These are phyloP conservation scores for Meyerozyma carpophila DNA, from an alignment of 1,139 yeast genomes.

Conservation along the genomic window DNA sequence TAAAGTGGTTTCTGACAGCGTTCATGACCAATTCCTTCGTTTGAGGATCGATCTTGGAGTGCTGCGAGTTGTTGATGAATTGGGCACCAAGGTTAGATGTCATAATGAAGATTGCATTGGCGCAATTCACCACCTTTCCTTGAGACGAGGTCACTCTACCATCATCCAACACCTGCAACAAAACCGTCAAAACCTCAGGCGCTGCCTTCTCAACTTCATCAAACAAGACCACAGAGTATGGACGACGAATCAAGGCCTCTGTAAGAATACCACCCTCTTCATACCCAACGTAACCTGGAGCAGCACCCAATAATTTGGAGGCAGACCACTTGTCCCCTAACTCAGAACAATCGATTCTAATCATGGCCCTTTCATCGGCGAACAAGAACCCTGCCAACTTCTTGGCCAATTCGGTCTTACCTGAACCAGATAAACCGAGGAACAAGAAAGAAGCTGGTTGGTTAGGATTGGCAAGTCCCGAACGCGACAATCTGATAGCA, in stretches of 20 bases:
- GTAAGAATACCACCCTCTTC: conserved; percentile 97
- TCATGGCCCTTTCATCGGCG: conserved; percentile 94
- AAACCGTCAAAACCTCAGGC: conserved; percentile 90
- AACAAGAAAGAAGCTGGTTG: conserved; percentile 95
- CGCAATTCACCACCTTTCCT: conserved; percentile 89
- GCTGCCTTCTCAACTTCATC: conserved; percentile 99
- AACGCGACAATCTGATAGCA: conserved; percentile 86
- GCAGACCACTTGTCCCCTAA: conserved; percentile 93
- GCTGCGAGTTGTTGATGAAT: conserved; percentile 65
- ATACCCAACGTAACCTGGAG: conserved; percentile 97
- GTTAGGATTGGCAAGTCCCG: conserved; percentile 94
- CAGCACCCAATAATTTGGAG: conserved; percentile 91
- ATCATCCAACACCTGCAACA: conserved; percentile 90
- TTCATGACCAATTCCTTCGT: conserved; percentile 78
- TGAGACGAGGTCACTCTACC: conserved; percentile 93
- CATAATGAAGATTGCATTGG: conserved; percentile 90
- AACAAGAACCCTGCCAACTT: conserved; percentile 92
- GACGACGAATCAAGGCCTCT: conserved; percentile 83
- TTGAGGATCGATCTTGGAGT: conserved; percentile 57
- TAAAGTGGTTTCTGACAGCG: conserved; percentile 83
- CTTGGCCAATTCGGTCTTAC: conserved; percentile 97
- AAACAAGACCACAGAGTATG: conserved; percentile 89
- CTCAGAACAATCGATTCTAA: conserved; percentile 96
- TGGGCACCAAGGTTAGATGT: conserved; percentile 97
- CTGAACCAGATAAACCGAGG: conserved; percentile 94